Evolutionary conservation across 2,329 filamentous ascomycete genomes (phyloP).

Genomic region (Apiospora hydei): DNA sequence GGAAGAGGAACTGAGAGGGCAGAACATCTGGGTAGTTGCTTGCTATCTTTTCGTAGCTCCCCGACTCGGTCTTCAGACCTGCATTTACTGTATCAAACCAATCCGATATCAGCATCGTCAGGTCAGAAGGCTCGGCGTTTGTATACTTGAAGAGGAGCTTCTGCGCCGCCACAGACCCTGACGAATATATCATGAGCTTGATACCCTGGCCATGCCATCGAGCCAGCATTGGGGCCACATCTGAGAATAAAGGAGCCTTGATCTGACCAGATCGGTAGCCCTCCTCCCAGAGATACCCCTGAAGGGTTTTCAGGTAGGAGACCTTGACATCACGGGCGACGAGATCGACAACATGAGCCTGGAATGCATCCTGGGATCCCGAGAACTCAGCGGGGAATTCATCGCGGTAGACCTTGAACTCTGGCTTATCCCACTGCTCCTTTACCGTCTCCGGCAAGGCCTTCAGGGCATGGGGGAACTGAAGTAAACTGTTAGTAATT

Average conservation of each 20-base stretch:
- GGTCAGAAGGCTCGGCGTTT: slow-evolving; percentile 62
- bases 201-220: slow-evolving; percentile 64
- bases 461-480: slow-evolving; percentile 81
- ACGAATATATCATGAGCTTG: slow-evolving; percentile 79
- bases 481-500: slow-evolving; percentile 14
- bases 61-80: slow-evolving; percentile 72
- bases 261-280: slow-evolving; percentile 76
- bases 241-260: slow-evolving; percentile 75
- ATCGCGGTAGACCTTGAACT: slow-evolving; percentile 72
- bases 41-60: slow-evolving; percentile 73
- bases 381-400: slow-evolving; percentile 74
- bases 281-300: slow-evolving; percentile 79
- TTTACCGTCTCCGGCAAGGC: slow-evolving; percentile 70
- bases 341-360: slow-evolving; percentile 73
- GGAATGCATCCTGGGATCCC: slow-evolving; percentile 64
- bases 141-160: slow-evolving; percentile 79
- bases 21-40: slow-evolving; percentile 53
- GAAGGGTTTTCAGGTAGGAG: slow-evolving; percentile 79
- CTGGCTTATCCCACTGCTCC: slow-evolving; percentile 69
- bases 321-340: slow-evolving; percentile 77
- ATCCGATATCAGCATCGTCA: slow-evolving; percentile 64
- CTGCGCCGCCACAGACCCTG: slow-evolving; percentile 81
- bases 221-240: slow-evolving; percentile 71
- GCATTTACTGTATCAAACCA: slow-evolving; percentile 86
- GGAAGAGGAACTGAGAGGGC: slow-evolving; percentile 70